Base-by-base conservation (phyloP, 192 early-diverging fungal genomes). In the Coemansia sp. region DNA sequence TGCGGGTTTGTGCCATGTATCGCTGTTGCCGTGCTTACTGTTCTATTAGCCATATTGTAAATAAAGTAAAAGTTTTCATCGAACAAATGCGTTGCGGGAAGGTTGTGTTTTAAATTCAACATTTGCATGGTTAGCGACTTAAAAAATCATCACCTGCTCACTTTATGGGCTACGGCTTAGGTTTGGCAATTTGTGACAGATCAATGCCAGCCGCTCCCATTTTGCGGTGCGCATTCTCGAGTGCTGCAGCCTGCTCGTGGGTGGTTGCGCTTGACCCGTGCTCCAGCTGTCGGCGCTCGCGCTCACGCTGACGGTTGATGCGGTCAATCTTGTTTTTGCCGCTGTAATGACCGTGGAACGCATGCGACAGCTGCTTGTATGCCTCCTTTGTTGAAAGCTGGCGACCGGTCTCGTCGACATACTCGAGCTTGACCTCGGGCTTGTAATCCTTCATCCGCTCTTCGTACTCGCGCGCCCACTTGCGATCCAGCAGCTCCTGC, bases 261-360 rank as follows among this genome's bases (percentile, higher is more conserved):
- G 94, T 90, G 4, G 87, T 91, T 57, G 91, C 87, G 5, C 73
- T 78, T 19, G 83, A 86, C 21, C 82, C 82, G 82, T 92, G 87
- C 53, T 86, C 81, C 69, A 91, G 61, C 60, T 91, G 78, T 52
- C 83, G 83, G 47, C 83, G 82, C 62, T 94, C 93, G 23, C 91
- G 89, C 54, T 93, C 88, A 18, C 93, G 59, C 66, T 93, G 93
- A 48, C 78, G 75, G 61, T 93, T 77, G 5, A 89, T 65, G 74
- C 92, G 94, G 59, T 98, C 96, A 8, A 89, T 93, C 83, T 98
- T 98, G 69, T 85, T 84, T 65, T 96, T 96, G 33, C 96, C 96
- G 34, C 89, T 89, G 8, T 85, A 83, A 55, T 93, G 92, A 14
- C 96, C 96, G 65, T 98, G 96, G 84, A 98, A 98, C 47, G 90